Evolutionary conservation across 345 rosid species (phyloP), one percentile per base, ranked within the genome.

Genomic region (Euclidium syriacum): DNA sequence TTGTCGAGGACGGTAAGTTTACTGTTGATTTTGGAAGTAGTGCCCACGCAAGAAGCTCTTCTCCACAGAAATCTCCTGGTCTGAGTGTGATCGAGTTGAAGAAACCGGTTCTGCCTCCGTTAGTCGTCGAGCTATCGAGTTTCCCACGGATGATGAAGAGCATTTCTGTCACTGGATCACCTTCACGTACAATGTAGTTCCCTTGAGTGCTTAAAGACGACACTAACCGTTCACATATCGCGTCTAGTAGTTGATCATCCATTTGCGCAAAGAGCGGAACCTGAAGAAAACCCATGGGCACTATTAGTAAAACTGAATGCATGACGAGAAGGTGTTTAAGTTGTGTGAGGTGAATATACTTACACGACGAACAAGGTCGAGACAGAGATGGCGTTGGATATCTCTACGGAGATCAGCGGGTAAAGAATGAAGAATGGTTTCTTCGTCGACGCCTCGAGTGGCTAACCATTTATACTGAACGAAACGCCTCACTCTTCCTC

Each of bases 401-500:
- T 85, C 87, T 73, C 86, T 78, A 1, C 86, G 79, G 4, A 88
- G 91, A 80, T 88, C 90, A 2, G 80, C 68, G 0, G 96, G 96
- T 32, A 88, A 78, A 24, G 76, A 78, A 48, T 56, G 75, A 47
- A 88, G 72, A 42, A 83, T 79, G 54, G 85, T 60, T 73, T 88
- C 91, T 76, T 88, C 92, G 15, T 80, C 82, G 30, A 88, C 96
- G 5, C 92, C 92, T 41, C 82, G 72, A 43, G 92, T 88, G 1
- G 96, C 86, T 19, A 80, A 51, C 96, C 96, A 85, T 78, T 85
- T 85, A 48, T 82, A 83, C 52, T 85, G 90, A 62, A 77, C 88
- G 22, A 80, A 83, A 38, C 79, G 64, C 34, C 81, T 73, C 47
- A 83, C 83, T 34, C 79, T 67, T 46, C 74, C 67, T 58, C 72